Evolutionary conservation across 768 basidiomycete species (phyloP).

Genomic region (Suillus subalutaceus): DNA sequence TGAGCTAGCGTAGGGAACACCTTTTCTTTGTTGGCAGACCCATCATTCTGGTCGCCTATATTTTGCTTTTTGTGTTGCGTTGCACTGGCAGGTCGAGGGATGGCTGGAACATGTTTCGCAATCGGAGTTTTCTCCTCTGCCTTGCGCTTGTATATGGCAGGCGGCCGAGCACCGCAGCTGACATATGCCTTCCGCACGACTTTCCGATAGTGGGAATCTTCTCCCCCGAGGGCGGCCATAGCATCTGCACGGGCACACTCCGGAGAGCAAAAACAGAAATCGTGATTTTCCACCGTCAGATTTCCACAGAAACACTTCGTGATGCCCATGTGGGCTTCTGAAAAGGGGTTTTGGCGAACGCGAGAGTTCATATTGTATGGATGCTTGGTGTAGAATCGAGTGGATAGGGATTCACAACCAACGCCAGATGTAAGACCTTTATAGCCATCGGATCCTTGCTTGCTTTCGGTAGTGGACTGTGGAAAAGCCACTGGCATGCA

Average conservation of each 20-base stretch:
- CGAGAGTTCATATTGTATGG: not conserved
- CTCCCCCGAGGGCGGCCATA: not conserved
- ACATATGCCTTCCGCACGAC: conserved; percentile 6
- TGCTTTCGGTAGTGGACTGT: conserved; percentile 1
- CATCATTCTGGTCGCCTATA: not conserved
- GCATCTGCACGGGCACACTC: conserved; percentile 10
- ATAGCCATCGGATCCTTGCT: not conserved
- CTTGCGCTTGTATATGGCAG: not conserved
- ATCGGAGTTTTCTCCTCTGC: not conserved
- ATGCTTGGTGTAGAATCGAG: not conserved
- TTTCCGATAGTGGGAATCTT: conserved; percentile 11
- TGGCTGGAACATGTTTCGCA: not conserved
- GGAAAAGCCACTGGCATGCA: not conserved
- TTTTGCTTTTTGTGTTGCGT: not conserved
- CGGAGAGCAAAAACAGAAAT: conserved; percentile 11
- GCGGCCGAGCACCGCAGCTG: not conserved
- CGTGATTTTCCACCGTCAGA: conserved; percentile 5
- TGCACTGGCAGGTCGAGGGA: not conserved
- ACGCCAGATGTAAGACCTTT: not conserved
- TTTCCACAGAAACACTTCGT: conserved; percentile 8
- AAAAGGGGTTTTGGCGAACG: not conserved
- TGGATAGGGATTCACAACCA: not conserved
- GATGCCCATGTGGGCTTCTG: not conserved
- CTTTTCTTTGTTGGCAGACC: not conserved
- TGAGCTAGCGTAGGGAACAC: not conserved